phyloP scores from a whole-genome alignment of 352 stramenopile genomes.

The Phytophthora kernoviae region DNA sequence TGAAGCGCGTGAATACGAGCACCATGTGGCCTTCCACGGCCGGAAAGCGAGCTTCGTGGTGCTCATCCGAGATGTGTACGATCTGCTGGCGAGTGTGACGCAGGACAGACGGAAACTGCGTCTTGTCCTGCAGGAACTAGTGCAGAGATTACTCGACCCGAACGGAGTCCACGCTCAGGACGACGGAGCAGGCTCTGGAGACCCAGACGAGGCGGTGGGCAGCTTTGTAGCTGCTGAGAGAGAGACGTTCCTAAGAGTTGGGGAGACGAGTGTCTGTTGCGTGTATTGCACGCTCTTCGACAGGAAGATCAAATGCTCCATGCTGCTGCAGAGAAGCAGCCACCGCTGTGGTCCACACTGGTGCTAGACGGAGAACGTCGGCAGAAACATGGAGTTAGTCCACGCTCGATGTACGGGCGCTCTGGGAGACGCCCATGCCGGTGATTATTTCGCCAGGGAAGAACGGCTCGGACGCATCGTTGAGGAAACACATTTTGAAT shows the following conservation, averaged over 20 bases:
- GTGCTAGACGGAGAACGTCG: slow-evolving; percentile 38
- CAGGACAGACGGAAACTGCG: slow-evolving; percentile 64
- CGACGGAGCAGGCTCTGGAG: slow-evolving; percentile 9
- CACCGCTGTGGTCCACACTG: slow-evolving; percentile 33
- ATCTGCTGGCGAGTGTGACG: slow-evolving; percentile 49
- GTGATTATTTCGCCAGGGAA: slow-evolving; percentile 38
- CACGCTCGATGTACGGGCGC: slow-evolving; percentile 53
- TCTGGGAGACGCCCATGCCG: slow-evolving; percentile 58
- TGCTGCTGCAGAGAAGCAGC: slow-evolving; percentile 6
- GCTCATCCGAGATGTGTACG: slow-evolving; percentile 75
- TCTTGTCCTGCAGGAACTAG: slow-evolving; percentile 68
- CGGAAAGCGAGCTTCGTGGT: slow-evolving; percentile 50
- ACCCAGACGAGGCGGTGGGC: slow-evolving; percentile 27
- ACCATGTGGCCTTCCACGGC: slow-evolving; percentile 48
- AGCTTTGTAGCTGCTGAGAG: slow-evolving; percentile 54
- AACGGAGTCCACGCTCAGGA: slow-evolving; percentile 50
- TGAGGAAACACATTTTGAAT: slow-evolving; percentile 65
- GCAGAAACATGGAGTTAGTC: slow-evolving; percentile 31
- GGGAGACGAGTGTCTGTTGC: slow-evolving; percentile 78
- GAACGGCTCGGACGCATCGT: slow-evolving; percentile 48
- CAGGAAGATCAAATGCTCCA: slow-evolving; percentile 47
- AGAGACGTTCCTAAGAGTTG: slow-evolving; percentile 72
- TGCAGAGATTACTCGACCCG: slow-evolving; percentile 73
- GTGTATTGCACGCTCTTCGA: slow-evolving; percentile 71
- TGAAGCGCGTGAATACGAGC: slow-evolving; percentile 54